A percentile compares a stretch with the other conserved stretches of the same genome.
These are phyloP conservation scores for Neobulgaria alba DNA, from an alignment of 2,329 filamentous ascomycete species.

Conservation along the genomic window DNA sequence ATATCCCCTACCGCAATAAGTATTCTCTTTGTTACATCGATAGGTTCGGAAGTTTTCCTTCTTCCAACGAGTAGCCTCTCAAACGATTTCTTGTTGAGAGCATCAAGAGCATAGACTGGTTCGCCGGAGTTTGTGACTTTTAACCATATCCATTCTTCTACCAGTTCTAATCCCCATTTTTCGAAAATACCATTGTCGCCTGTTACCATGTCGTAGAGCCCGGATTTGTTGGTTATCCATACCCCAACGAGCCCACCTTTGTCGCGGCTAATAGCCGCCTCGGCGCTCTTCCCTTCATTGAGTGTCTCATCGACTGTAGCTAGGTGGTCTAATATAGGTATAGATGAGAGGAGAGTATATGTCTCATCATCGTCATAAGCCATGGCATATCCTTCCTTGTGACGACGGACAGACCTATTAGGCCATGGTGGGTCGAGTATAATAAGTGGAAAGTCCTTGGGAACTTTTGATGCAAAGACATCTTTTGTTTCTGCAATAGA, in stretches of 20 bases:
- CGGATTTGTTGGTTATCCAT: conserved; percentile 69
- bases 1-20: conserved; percentile 64
- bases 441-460: conserved; percentile 57
- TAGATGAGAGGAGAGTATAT: conserved; percentile 38
- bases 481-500: conserved; percentile 35
- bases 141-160: conserved; percentile 71
- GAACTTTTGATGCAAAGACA: conserved; percentile 35
- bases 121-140: conserved; percentile 61
- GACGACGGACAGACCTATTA: conserved; percentile 62
- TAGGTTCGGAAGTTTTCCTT: not conserved
- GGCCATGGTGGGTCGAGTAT: conserved; percentile 76
- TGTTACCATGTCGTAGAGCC: conserved; percentile 44
- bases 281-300: too few relatives aligned
- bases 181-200: conserved; percentile 49
- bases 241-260: conserved; percentile 52
- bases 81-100: conserved; percentile 65
- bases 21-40: conserved; percentile 41
- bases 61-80: conserved; percentile 58
- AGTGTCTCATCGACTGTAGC: too few relatives aligned
- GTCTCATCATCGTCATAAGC: conserved; percentile 38
- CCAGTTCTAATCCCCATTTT: conserved; percentile 55
- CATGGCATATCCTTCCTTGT: conserved; percentile 44
- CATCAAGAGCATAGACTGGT: conserved; percentile 52
- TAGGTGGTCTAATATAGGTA: conserved; percentile 45
- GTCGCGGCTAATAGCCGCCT: too few relatives aligned